Base-by-base conservation (phyloP, 164 flowering plant genomes). In the Taxillus chinensis region DNA sequence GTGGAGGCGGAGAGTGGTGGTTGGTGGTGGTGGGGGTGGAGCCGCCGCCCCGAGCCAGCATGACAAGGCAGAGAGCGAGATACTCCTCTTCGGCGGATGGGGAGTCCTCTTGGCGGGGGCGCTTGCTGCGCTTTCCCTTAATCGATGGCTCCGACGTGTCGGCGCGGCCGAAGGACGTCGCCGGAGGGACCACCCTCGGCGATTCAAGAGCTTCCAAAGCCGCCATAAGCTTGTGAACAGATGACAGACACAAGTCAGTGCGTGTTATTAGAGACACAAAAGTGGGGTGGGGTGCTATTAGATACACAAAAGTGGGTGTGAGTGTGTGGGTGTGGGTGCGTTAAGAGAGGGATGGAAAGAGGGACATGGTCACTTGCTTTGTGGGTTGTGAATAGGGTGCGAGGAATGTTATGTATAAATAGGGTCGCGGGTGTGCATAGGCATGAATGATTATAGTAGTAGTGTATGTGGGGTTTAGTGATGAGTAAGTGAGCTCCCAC, bases 41-140 rank as follows among this genome's bases (percentile, higher is more conserved):
- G 38, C 57, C 51, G 59, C 54, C 65, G 66, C 74, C 71, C 11
- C 68, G 75, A 17, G 89, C 77, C 52, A 78, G 79, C 79, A 78
- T 74, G 76, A 81, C 69, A 67, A 77, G 83, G 59, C 80, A 73
- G 64, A 78, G 68, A 37, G 84, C 83, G 7, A 58, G 16, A 16
- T 52, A 38, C 41, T 69, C 62, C 57, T 54, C 49, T 14, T 45
- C 59, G 56, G 62, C 61, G 63, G 67, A 11, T 27, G 27, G 27
- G 16, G 57, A 39, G 27, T 27, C 27, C 27, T 27, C 27, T 27
- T 27, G 27, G 11, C 57, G 57, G 39, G 57, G 57, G 1, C 57
- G 57, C 39, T 54, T 54, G 39, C 39, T 17, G 39, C 57, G 57
- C 57, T 27, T 54, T 39, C 57, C 3, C 39, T 54, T 54, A 11